phyloP scores from a whole-genome alignment of 139 green algal genomes.

The Auxenochlorella pyrenoidosa region DNA sequence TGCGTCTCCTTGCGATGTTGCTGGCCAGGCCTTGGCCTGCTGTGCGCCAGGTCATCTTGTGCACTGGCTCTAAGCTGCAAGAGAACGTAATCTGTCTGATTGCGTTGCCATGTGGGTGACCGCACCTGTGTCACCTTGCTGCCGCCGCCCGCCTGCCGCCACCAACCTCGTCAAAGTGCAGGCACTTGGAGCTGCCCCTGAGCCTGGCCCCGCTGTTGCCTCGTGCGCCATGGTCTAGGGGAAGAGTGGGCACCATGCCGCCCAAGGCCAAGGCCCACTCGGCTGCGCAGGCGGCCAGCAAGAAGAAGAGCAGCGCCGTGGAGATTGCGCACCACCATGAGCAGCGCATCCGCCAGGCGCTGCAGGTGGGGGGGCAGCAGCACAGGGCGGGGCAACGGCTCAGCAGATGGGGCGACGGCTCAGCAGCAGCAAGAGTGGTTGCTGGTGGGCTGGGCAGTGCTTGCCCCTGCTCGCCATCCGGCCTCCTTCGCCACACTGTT shows the following conservation, averaged over 20 bases:
- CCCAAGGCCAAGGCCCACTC: slow-evolving; percentile 26
- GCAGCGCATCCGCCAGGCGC: slow-evolving; percentile 28
- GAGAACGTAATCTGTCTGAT: too few species aligned
- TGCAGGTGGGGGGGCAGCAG: slow-evolving; percentile 23
- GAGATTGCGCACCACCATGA: slow-evolving; percentile 37
- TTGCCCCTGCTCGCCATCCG: too few species aligned
- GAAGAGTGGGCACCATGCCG: background rate
- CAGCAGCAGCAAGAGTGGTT: background rate
- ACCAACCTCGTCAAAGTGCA: background rate
- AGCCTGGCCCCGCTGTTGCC: background rate
- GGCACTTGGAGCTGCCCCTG: background rate
- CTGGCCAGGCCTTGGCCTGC: too few species aligned
- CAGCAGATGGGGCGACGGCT: background rate
- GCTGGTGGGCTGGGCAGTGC: too few species aligned
- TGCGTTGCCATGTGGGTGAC: too few species aligned
- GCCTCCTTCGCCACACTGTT: too few species aligned
- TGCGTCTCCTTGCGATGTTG: too few species aligned
- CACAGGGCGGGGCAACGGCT: too few species aligned
- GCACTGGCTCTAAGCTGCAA: too few species aligned
- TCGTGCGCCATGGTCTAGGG: background rate
- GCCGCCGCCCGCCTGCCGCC: background rate
- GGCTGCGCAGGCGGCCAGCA: slow-evolving; percentile 50
- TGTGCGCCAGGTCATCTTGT: too few species aligned
- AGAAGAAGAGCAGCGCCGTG: slow-evolving; percentile 45
- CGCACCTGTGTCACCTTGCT: too few species aligned